Evolutionary conservation across 2,329 filamentous ascomycete species (phyloP).

Genomic region (Paracamarosporium sp.): DNA sequence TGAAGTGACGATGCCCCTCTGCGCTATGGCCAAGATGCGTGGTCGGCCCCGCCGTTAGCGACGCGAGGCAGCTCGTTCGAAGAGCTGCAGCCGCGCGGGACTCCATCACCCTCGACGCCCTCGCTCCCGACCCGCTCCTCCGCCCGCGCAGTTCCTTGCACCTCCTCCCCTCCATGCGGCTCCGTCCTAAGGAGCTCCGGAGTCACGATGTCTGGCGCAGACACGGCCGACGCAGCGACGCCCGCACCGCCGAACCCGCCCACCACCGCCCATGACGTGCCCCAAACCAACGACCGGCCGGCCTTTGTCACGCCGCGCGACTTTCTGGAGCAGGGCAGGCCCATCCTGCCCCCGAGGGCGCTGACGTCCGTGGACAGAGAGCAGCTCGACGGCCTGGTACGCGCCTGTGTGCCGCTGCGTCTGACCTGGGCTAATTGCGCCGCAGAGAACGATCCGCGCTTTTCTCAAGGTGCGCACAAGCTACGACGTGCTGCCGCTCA

Average conservation of each 20-base stretch:
- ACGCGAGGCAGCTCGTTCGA: constrained; percentile 13
- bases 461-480: constrained; percentile 96
- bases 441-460: constrained; percentile 84
- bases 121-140: constrained; percentile 22
- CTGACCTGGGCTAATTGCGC: constrained; percentile 15
- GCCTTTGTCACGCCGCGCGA: constrained; percentile 47
- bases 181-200: constrained; percentile 38
- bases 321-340: constrained; percentile 42
- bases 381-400: constrained; percentile 79
- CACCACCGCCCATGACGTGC: constrained; percentile 32
- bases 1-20: constrained; percentile 11
- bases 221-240: constrained; percentile 37
- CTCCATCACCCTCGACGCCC: constrained; percentile 20
- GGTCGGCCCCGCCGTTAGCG: constrained; percentile 23
- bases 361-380: constrained; percentile 74
- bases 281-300: constrained; percentile 26
- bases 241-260: constrained; percentile 8
- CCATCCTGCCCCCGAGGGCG: constrained; percentile 36
- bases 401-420: constrained; percentile 31
- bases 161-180: constrained; percentile 40
- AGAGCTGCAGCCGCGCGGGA: constrained; percentile 11
- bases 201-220: constrained; percentile 48
- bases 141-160: constrained; percentile 13
- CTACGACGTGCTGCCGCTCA: constrained; percentile 96
- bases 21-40: not conserved